These are phyloP conservation scores for Mycena maculata DNA, from an alignment of 768 basidiomycete genomes.

Conservation along the genomic window DNA sequence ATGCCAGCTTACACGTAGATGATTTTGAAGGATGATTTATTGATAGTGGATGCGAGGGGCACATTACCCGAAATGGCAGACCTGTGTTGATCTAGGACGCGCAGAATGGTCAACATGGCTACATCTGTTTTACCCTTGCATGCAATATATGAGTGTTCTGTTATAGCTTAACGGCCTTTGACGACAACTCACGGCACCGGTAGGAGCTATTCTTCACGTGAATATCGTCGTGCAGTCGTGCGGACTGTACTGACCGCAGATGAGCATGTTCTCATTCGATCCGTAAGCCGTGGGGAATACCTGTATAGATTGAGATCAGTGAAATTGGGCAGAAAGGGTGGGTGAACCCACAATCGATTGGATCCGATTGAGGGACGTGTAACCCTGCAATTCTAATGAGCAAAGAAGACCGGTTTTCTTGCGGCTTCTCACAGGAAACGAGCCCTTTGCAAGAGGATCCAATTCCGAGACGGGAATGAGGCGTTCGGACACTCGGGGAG, in stretches of 20 bases:
- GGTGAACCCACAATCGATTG: constrained; percentile 84
- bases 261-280: constrained; percentile 96
- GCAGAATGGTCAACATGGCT: constrained; percentile 92
- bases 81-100: constrained; percentile 82
- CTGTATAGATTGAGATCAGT: constrained; percentile 3
- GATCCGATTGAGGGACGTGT: constrained; percentile 88
- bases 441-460: constrained; percentile 80
- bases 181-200: constrained; percentile 84
- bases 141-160: constrained; percentile 4
- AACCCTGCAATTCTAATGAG: constrained; percentile 67
- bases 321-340: background rate
- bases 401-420: background rate
- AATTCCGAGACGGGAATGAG: constrained; percentile 79
- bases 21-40: constrained; percentile 87
- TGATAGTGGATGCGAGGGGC: constrained; percentile 62
- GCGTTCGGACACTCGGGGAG: constrained; percentile 76
- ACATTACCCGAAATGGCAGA: constrained; percentile 41
- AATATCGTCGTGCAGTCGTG: constrained; percentile 10
- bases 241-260: constrained; percentile 73
- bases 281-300: constrained; percentile 87
- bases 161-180: constrained; percentile 24
- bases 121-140: constrained; percentile 97
- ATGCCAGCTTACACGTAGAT: constrained; percentile 85
- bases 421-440: constrained; percentile 77
- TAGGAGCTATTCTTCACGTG: constrained; percentile 75